These are phyloP conservation scores for Periconia sp. DNA, from an alignment of 2,329 filamentous ascomycete genomes.

Conservation along the genomic window DNA sequence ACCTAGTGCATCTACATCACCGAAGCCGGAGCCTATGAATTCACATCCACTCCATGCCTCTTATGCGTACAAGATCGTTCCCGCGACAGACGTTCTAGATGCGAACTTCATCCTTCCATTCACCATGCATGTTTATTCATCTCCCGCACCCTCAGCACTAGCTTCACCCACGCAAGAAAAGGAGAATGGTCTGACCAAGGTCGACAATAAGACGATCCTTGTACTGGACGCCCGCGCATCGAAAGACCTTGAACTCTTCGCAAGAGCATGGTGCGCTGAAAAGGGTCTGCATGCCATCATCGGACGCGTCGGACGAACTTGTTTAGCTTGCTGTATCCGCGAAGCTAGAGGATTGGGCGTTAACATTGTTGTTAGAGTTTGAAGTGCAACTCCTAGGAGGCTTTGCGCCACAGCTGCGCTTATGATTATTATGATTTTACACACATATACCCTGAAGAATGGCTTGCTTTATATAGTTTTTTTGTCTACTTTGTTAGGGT, in stretches of 20 bases:
- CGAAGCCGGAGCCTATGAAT: constrained; percentile 29
- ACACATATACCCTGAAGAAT: constrained; percentile 10
- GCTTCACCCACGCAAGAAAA: constrained; percentile 14
- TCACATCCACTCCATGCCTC: constrained; percentile 49
- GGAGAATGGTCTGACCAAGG: constrained; percentile 14
- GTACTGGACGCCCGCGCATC: constrained; percentile 61
- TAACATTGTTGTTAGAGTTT: constrained; percentile 64
- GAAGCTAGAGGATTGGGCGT: constrained; percentile 75
- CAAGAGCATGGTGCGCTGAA: constrained; percentile 74
- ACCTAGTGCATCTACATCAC: constrained; percentile 10
- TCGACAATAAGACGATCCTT: constrained; percentile 41
- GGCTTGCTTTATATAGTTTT: neutral
- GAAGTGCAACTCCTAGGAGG: constrained; percentile 3
- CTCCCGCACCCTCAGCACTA: constrained; percentile 21
- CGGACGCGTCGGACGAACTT: constrained; percentile 70
- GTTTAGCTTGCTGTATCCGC: constrained; percentile 74
- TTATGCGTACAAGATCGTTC: constrained; percentile 45
- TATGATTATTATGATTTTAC: constrained; percentile 1
- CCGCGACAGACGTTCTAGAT: constrained; percentile 38
- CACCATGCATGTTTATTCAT: constrained; percentile 21
- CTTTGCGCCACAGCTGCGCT: neutral
- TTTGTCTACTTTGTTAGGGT: neutral
- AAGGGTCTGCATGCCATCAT: constrained; percentile 76
- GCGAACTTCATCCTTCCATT: constrained; percentile 34
- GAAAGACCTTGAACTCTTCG: constrained; percentile 71